Evolutionary conservation across 2,329 filamentous ascomycete species (phyloP), one percentile per base, ranked within the genome.

Genomic region (Alternaria brassicicola): DNA sequence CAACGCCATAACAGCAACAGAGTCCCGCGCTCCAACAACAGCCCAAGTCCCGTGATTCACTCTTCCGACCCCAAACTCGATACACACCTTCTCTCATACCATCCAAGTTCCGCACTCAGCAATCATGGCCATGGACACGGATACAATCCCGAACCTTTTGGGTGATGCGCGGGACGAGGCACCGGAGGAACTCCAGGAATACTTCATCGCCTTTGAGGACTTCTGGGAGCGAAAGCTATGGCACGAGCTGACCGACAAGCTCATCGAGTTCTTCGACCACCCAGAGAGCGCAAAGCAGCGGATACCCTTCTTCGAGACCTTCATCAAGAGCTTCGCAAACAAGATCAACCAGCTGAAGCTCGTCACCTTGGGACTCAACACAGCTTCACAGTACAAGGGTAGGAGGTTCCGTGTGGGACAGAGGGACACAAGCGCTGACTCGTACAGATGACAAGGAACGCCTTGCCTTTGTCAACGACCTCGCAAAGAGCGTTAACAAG

Each of bases 261-360:
- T 99, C 55, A 84, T 97, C 69, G 86, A 91, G 67, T 97, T 94
- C 85, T 99, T 97, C 83, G 88, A 89, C 73, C 82, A 91, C 70
- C 85, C 90, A 42, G 87, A 89, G 75, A 98, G 93, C 79, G 89
- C 88, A 55, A 84, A 87, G 57, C 92, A 96, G 81, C 89, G 94
- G 74, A 86, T 99, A 81, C 84, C 88, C 59, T 90, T 99, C 79
- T 99, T 95, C 85, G 92, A 95, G 81, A 88, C 88, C 71, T 99
- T 99, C 83, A 90, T 99, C 79, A 87, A 94, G 78, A 95, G 90
- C 79, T 99, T 99, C 76, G 92, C 93, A 66, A 93, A 97, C 78
- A 97, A 96, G 85, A 97, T 99, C 84, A 99, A 98, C 82, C 94
- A 98, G 83, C 85, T 99, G 64, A 97, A 97, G 85, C 89, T 98